Percentiles rank a stretch among this genome's conserved stretches.
phyloP scores from a whole-genome alignment of 345 rosid genomes.

The Gossypium stocksii region DNA sequence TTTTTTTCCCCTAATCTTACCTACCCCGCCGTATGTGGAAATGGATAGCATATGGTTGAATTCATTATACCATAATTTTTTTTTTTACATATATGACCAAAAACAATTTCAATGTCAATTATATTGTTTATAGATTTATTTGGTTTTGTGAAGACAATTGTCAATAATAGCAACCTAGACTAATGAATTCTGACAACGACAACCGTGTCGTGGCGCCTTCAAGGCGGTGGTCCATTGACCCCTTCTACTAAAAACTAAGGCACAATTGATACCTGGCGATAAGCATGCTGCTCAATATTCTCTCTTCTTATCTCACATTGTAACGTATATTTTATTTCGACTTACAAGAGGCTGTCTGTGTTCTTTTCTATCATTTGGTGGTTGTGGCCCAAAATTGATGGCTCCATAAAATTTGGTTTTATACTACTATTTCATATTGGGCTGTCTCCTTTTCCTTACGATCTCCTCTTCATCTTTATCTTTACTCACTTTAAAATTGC shows the following conservation, averaged over 20 bases:
- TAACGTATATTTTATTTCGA: no score
- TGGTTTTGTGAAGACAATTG: background rate
- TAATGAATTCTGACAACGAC: background rate
- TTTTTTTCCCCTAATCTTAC: background rate
- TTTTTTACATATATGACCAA: background rate
- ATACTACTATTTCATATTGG: background rate
- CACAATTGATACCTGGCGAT: no score
- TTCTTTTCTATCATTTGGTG: background rate
- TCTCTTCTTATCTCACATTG: no score
- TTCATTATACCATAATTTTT: background rate
- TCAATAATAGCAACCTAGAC: background rate
- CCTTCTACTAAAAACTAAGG: no score
- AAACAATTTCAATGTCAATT: background rate
- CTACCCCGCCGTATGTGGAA: background rate
- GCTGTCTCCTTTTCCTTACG: background rate
- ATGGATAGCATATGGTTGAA: background rate
- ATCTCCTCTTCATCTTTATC: no score
- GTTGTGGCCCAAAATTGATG: background rate
- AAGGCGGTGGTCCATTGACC: background rate
- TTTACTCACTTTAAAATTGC: no score
- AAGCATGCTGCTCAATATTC: no score
- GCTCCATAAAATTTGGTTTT: background rate
- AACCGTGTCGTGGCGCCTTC: background rate
- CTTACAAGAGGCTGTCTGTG: no score
- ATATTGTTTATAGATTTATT: background rate